Evolutionary conservation across 768 basidiomycete genomes (phyloP).

Genomic region (Agaricus subrufescens): DNA sequence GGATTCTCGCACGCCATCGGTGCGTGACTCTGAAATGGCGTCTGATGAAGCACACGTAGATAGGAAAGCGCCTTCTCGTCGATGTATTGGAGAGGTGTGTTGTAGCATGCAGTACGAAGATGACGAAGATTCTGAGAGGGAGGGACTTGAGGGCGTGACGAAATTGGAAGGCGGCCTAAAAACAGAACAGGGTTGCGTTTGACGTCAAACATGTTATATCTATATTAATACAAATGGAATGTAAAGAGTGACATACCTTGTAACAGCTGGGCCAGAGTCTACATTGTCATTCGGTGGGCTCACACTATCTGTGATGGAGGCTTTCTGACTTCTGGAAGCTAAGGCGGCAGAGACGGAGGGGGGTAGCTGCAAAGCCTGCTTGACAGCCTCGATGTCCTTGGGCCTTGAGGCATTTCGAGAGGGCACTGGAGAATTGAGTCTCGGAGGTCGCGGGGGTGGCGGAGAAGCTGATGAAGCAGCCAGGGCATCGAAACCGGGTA

Average conservation of each 20-base stretch:
- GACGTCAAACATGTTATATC: not conserved
- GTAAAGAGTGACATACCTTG: slow-evolving; percentile 5
- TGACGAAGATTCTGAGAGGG: slow-evolving; percentile 11
- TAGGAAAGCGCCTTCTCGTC: slow-evolving; percentile 14
- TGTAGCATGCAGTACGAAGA: slow-evolving; percentile 21
- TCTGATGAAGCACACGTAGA: not conserved
- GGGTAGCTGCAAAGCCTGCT: slow-evolving; percentile 56
- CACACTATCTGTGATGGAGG: not conserved
- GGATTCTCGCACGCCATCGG: slow-evolving; percentile 1
- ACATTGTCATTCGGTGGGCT: not conserved
- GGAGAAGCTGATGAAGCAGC: slow-evolving; percentile 1
- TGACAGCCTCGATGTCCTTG: slow-evolving; percentile 50
- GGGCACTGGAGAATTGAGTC: slow-evolving; percentile 20
- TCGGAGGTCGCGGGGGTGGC: slow-evolving; percentile 14
- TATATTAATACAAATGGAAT: not conserved
- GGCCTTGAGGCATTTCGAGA: slow-evolving; percentile 21
- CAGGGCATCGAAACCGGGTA: slow-evolving; percentile 3
- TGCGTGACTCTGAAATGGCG: not conserved
- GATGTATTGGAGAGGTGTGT: slow-evolving; percentile 22
- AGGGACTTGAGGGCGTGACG: slow-evolving; percentile 4
- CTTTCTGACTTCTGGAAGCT: slow-evolving; percentile 23
- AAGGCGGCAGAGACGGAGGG: slow-evolving; percentile 46
- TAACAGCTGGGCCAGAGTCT: not conserved
- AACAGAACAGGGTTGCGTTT: not conserved
- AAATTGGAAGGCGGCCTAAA: slow-evolving; percentile 5